A percentile compares a stretch with the other conserved stretches of the same genome.
Evolutionary conservation across 805 yeast species (phyloP).

Genomic region (Yarrowia porcina): DNA sequence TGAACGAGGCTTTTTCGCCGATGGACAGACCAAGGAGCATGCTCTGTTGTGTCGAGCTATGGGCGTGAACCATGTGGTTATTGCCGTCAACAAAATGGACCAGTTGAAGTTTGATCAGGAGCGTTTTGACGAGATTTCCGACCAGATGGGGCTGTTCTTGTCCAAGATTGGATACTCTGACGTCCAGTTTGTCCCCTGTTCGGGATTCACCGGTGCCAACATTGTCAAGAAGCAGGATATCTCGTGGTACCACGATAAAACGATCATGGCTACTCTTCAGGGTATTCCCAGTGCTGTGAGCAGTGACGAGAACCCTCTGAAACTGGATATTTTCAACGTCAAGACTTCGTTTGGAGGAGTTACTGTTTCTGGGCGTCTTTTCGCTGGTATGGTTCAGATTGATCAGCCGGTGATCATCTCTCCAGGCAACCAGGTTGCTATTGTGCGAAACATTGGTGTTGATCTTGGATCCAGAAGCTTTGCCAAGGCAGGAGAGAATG

Average conservation of each 20-base stretch:
- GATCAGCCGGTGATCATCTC: conserved; percentile 61
- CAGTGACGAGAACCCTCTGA: conserved; percentile 44
- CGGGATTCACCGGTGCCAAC: conserved; percentile 67
- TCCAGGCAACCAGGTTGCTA: conserved; percentile 45
- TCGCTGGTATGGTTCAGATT: conserved; percentile 63
- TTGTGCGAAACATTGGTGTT: conserved; percentile 32
- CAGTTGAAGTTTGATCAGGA: conserved; percentile 53
- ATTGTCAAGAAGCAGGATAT: conserved; percentile 47
- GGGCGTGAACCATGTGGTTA: conserved; percentile 59
- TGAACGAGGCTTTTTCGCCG: conserved; percentile 62
- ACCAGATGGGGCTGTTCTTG: conserved; percentile 51
- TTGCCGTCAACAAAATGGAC: conserved; percentile 72
- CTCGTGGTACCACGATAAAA: conserved; percentile 49
- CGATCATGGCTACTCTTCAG: conserved; percentile 42
- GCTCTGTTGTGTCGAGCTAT: conserved; percentile 62
- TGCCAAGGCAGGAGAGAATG: conserved; percentile 46
- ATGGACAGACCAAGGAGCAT: conserved; percentile 80
- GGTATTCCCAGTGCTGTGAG: conserved; percentile 29
- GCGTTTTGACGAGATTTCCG: conserved; percentile 51
- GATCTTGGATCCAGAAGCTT: conserved; percentile 28
- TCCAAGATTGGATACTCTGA: conserved; percentile 50
- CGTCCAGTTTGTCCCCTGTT: conserved; percentile 59
- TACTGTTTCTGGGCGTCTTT: conserved; percentile 60
- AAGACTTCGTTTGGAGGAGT: conserved; percentile 49
- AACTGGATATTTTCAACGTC: conserved; percentile 63